phyloP scores from a whole-genome alignment of 2,329 filamentous ascomycete genomes.

The Sphaerulina vaccinii region DNA sequence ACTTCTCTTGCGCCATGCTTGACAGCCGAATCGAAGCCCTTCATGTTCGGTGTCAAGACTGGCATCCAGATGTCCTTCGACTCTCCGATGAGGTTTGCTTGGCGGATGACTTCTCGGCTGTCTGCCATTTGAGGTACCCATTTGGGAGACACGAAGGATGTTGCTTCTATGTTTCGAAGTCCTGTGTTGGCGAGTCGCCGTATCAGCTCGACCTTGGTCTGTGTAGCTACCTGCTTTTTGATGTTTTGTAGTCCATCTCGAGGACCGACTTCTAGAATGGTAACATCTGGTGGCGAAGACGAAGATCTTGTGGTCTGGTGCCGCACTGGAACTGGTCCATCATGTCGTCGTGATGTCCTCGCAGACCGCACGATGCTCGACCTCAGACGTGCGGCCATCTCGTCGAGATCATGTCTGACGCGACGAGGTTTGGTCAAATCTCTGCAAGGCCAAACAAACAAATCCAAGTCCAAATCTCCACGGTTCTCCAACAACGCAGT shows the following conservation, averaged over 20 bases:
- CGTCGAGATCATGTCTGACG: conserved; percentile 3
- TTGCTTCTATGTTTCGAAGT: conserved; percentile 52
- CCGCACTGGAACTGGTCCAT: background rate
- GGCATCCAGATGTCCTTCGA: conserved; percentile 28
- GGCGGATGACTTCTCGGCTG: conserved; percentile 22
- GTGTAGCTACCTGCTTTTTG: conserved; percentile 48
- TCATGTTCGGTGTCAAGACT: conserved; percentile 44
- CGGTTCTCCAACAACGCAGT: conserved; percentile 7
- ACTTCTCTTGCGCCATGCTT: conserved; percentile 39
- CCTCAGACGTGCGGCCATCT: conserved; percentile 12
- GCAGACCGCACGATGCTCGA: conserved; percentile 7
- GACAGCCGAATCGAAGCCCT: conserved; percentile 58
- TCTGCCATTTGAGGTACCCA: conserved; percentile 52
- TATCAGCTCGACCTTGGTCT: conserved; percentile 53
- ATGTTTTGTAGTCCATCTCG: conserved; percentile 57
- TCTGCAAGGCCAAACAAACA: conserved; percentile 2
- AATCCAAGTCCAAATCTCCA: too few species aligned
- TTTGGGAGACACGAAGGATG: conserved; percentile 55
- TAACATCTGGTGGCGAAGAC: conserved; percentile 3
- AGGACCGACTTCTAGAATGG: conserved; percentile 53
- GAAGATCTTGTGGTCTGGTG: background rate
- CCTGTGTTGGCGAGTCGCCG: conserved; percentile 48
- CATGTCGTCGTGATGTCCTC: background rate
- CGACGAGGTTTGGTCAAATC: background rate
- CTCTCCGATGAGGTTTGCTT: conserved; percentile 13